A percentile compares a stretch with the other conserved stretches of the same genome.
phyloP scores from a whole-genome alignment of 2,329 filamentous ascomycete genomes.

The Penicillium crustosum region DNA sequence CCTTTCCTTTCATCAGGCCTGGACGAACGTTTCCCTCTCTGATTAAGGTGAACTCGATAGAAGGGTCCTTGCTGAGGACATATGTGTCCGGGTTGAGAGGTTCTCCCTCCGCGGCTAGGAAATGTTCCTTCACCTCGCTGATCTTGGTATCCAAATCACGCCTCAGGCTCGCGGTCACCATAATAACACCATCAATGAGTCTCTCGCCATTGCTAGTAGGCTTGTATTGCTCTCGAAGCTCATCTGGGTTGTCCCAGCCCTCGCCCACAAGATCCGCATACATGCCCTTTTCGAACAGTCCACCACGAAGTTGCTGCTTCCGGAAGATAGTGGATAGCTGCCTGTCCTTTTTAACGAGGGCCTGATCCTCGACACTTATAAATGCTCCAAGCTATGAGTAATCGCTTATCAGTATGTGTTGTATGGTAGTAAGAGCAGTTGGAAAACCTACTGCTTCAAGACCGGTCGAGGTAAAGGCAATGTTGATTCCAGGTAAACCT shows the following conservation, averaged over 20 bases:
- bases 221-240: constrained; percentile 6
- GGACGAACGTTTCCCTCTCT: constrained; percentile 6
- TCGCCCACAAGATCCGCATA: constrained; percentile 13
- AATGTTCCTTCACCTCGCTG: constrained; percentile 6
- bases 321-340: background rate
- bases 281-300: constrained; percentile 16
- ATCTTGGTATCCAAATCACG: background rate
- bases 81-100: constrained; percentile 3
- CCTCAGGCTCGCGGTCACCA: constrained; percentile 4
- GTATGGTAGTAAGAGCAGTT: background rate
- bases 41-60: background rate
- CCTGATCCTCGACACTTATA: background rate
- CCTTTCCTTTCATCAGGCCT: constrained; percentile 5
- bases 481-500: constrained; percentile 9
- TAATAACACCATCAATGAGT: constrained; percentile 5
- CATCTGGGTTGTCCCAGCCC: constrained; percentile 14
- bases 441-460: constrained; percentile 8
- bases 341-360: background rate
- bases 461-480: constrained; percentile 9
- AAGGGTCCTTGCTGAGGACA: background rate
- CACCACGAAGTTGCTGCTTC: constrained; percentile 1
- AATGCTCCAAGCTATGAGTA: constrained; percentile 4
- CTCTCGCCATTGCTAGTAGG: background rate
- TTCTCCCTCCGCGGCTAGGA: background rate
- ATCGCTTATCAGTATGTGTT: background rate